A percentile compares a stretch with the other conserved stretches of the same genome.
Evolutionary conservation across 805 yeast genomes (phyloP).

Genomic region (Kodamaea kakaduensis): DNA sequence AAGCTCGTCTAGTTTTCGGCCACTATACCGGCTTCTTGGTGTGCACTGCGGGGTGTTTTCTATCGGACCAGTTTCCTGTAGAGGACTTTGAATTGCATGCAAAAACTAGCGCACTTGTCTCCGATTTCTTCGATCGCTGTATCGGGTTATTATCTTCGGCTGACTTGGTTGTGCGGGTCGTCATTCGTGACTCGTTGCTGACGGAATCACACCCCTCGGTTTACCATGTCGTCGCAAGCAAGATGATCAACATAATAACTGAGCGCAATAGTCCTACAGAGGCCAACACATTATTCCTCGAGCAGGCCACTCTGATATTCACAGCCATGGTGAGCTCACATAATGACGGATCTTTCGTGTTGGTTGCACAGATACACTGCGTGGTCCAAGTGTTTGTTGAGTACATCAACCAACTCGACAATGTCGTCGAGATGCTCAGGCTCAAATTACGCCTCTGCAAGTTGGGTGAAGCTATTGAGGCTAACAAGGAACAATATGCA

Average conservation of each 20-base stretch:
- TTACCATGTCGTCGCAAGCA: slow-evolving; percentile 45
- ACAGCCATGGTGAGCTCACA: slow-evolving; percentile 35
- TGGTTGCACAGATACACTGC: slow-evolving; percentile 30
- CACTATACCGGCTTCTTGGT: slow-evolving; percentile 73
- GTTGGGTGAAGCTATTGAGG: slow-evolving; percentile 32
- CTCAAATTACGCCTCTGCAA: slow-evolving; percentile 44
- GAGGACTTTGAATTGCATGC: slow-evolving; percentile 21
- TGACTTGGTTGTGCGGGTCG: slow-evolving; percentile 58
- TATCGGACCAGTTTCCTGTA: slow-evolving; percentile 28
- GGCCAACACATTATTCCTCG: slow-evolving; percentile 39
- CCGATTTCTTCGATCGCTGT: slow-evolving; percentile 49
- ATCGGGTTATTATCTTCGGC: slow-evolving; percentile 45
- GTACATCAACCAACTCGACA: slow-evolving; percentile 27
- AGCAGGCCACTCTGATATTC: slow-evolving; percentile 46
- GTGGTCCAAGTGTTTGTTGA: slow-evolving; percentile 26
- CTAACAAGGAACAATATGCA: slow-evolving; percentile 29
- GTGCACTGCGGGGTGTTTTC: slow-evolving; percentile 61
- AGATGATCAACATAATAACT: slow-evolving; percentile 37
- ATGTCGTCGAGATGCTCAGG: slow-evolving; percentile 27
- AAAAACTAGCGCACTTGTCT: slow-evolving; percentile 34
- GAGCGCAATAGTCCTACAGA: slow-evolving; percentile 24
- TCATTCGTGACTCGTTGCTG: slow-evolving; percentile 66
- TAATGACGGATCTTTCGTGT: slow-evolving; percentile 33
- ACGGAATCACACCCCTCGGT: slow-evolving; percentile 60
- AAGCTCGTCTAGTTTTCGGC: slow-evolving; percentile 49